Evolutionary conservation across 129 eudicot genomes (phyloP).

Genomic region (Solidago caesia): DNA sequence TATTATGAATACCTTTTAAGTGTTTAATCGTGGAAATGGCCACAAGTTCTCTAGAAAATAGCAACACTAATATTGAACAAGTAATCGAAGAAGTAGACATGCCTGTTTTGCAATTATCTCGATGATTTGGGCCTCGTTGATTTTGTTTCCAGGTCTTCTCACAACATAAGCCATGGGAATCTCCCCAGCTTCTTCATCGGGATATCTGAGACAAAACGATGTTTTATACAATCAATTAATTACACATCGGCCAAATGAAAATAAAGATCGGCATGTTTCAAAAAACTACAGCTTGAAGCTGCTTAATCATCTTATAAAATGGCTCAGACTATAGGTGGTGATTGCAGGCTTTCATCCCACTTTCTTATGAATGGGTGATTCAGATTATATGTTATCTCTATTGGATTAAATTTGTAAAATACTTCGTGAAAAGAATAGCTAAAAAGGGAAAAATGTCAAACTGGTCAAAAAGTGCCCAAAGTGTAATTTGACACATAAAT

Average conservation of each 20-base stretch:
- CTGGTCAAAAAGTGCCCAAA: background rate
- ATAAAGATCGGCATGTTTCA: background rate
- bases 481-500: background rate
- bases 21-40: background rate
- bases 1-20: background rate
- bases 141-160: slow-evolving; percentile 70
- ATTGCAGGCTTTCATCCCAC: background rate
- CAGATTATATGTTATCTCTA: background rate
- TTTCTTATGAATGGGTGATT: background rate
- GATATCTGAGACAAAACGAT: slow-evolving; percentile 52
- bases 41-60: background rate
- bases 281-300: background rate
- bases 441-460: background rate
- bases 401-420: background rate
- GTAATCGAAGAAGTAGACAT: slow-evolving; percentile 18
- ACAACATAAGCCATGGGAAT: slow-evolving; percentile 94
- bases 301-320: background rate
- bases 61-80: background rate
- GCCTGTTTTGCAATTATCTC: slow-evolving; percentile 79
- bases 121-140: slow-evolving; percentile 61
- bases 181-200: slow-evolving; percentile 87
- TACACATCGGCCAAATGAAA: background rate
- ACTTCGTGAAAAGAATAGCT: background rate
- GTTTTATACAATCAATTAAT: background rate
- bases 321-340: background rate